A percentile compares a stretch with the other conserved stretches of the same genome.
Conservation (phyloP, 148 eudicot genomes). For the Fagopyrum esculentum region DNA sequence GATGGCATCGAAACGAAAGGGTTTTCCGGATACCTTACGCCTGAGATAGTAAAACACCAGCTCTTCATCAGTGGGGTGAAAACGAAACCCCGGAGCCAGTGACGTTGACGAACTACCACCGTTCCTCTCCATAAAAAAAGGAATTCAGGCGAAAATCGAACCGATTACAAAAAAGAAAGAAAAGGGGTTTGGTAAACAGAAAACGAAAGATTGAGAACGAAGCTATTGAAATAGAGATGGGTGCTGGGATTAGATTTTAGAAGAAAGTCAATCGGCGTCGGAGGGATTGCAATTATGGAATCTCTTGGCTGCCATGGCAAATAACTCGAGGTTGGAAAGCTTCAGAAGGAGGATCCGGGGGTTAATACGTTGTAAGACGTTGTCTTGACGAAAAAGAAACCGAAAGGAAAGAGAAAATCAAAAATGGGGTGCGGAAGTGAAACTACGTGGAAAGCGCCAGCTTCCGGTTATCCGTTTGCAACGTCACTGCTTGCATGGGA, state of each 20-base stretch:
- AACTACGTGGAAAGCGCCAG: neutral
- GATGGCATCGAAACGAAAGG: slow-evolving; percentile 35
- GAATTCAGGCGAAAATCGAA: neutral
- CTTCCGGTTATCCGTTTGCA: neutral
- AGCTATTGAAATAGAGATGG: neutral
- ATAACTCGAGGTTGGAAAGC: neutral
- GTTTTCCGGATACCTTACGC: slow-evolving; percentile 28
- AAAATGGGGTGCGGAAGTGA: neutral
- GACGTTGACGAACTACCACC: slow-evolving; percentile 19
- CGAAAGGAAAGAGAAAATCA: neutral
- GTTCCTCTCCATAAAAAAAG: slow-evolving; percentile 8
- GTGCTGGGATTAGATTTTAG: neutral
- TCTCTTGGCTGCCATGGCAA: neutral
- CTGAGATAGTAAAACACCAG: slow-evolving; percentile 34
- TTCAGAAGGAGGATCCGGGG: neutral
- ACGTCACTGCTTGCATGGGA: slow-evolving; percentile 6
- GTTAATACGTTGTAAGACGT: neutral
- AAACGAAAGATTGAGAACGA: neutral
- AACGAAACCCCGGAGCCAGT: slow-evolving; percentile 35
- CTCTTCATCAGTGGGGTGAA: slow-evolving; percentile 38
- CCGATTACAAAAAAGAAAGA: neutral
- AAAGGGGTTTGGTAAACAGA: neutral
- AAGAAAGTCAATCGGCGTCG: slow-evolving; percentile 1
- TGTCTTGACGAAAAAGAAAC: slow-evolving; percentile 5
- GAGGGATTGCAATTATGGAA: neutral